A percentile compares a stretch with the other conserved stretches of the same genome.
Evolutionary conservation across 108 stramenopile genomes (phyloP).

Genomic region (Phaeodactylum tricornutum): DNA sequence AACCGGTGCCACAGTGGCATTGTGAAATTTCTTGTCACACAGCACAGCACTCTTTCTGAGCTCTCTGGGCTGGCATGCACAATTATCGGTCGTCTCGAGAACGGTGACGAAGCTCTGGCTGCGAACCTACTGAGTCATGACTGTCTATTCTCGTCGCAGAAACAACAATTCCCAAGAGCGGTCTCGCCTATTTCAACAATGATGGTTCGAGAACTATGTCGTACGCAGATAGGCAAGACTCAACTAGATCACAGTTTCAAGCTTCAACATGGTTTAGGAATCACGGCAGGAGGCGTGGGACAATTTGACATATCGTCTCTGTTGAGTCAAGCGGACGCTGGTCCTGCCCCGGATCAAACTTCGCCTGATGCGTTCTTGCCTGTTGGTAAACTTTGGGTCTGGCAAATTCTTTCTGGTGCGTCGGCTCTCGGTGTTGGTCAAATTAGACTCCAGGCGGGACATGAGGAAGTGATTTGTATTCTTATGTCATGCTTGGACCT

Average conservation of each 20-base stretch:
- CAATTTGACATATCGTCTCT: conserved; percentile 31
- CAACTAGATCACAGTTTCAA: conserved; percentile 61
- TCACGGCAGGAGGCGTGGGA: conserved; percentile 22
- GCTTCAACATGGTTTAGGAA: conserved; percentile 32
- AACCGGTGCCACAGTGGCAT: too few relatives aligned
- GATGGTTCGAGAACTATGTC: conserved; percentile 25
- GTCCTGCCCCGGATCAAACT: too few relatives aligned
- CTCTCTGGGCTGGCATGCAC: conserved; percentile 53
- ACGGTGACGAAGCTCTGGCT: conserved; percentile 60
- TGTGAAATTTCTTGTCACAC: too few relatives aligned
- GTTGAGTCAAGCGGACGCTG: conserved; percentile 9
- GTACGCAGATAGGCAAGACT: too few relatives aligned
- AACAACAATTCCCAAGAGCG: not conserved
- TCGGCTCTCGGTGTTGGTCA: too few relatives aligned
- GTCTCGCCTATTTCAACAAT: conserved; percentile 21
- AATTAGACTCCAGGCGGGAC: too few relatives aligned
- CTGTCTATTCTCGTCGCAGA: not conserved
- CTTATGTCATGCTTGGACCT: too few relatives aligned
- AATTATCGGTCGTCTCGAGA: conserved; percentile 43
- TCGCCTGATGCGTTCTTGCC: conserved; percentile 22
- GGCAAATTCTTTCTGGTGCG: conserved; percentile 44
- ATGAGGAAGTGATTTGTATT: too few relatives aligned
- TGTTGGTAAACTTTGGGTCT: conserved; percentile 67
- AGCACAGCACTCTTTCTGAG: too few relatives aligned
- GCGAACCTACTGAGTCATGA: conserved; percentile 18